Base-by-base conservation (phyloP, 805 yeast genomes). In the Sugiyamaella valdiviana region DNA sequence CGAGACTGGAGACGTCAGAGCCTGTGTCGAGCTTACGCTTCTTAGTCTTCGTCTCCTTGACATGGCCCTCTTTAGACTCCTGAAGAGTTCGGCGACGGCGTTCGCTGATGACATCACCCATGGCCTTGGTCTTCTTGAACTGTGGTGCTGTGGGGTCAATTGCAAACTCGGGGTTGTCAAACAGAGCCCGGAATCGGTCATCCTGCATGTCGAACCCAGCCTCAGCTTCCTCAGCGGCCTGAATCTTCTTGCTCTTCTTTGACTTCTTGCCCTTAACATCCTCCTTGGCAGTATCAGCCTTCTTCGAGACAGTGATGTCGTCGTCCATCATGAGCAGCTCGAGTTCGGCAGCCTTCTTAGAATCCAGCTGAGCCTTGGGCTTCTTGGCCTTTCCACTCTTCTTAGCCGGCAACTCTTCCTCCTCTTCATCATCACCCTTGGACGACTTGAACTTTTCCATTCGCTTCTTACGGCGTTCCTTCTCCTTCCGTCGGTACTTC, bases 141-240 rank as follows among this genome's bases (percentile, higher is more conserved):
- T 87, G 95, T n/a, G 95, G 85, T 61, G 76, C 80, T 17, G 95
- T 82, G 19, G 97, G 95, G 67, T 95, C 99, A 63, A 95, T 89
- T 10, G 96, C 96, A 67, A 80, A 93, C 53, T 84, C 93, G 54
- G 86, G 96, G 53, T 80, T 82, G 59, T 88, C 88, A 61, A 83
- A 87, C 54, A 89, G 73, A 55, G 84, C 95, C 42, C 75, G 75
- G 72, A 93, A 93, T 69, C 99, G 82, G 14, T 84, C 81, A 72
- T 93, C 99, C 38, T 73, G 71, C 60, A 86, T 77, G 59, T 87
- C 89, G 39, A 89, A 78, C 44, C 70, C 69, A 39, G 68, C 74
- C 70, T 72, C 58, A 70, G 73, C 55, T 62, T 65, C 63, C 68
- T 74, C 57, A 68, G 70, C 56, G 66, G 68, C 60, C 71, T 76